A percentile compares a stretch with the other conserved stretches of the same genome.
phyloP scores from a whole-genome alignment of 805 yeast genomes.

The Candida peoriensis region DNA sequence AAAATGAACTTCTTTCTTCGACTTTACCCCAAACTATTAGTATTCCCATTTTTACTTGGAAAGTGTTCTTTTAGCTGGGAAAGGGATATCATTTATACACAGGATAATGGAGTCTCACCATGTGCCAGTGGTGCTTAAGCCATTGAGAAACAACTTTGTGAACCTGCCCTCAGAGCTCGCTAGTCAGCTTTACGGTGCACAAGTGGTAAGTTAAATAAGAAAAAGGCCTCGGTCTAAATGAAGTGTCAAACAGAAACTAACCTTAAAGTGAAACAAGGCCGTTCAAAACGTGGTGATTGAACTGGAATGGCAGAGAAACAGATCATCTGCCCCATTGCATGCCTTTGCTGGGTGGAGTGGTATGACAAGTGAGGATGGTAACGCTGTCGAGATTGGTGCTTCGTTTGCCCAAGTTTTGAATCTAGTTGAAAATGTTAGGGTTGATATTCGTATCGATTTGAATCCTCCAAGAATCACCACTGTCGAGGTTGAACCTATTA shows the following conservation, averaged over 20 bases:
- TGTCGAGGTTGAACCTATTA: conserved; percentile 72
- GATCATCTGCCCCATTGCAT: conserved; percentile 18
- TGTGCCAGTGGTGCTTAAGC: conserved; percentile 27
- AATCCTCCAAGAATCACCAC: conserved; percentile 49
- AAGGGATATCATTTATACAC: too few relatives aligned
- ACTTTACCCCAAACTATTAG: too few relatives aligned
- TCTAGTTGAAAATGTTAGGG: conserved; percentile 36
- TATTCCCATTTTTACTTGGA: too few relatives aligned
- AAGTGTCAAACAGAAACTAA: conserved; percentile 11
- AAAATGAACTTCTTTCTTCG: too few relatives aligned
- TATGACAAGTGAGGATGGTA: conserved; percentile 31
- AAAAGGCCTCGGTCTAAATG: not conserved
- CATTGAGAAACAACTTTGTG: conserved; percentile 44
- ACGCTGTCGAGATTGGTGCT: conserved; percentile 59
- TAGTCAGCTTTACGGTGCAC: conserved; percentile 42
- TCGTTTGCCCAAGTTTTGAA: conserved; percentile 50
- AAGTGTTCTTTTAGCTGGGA: too few relatives aligned
- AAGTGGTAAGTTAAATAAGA: conserved; percentile 37
- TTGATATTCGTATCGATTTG: conserved; percentile 42
- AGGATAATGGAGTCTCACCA: conserved; percentile 10
- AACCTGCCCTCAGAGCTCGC: conserved; percentile 49
- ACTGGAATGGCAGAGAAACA: conserved; percentile 27
- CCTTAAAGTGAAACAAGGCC: conserved; percentile 19
- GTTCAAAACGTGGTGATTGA: conserved; percentile 56
- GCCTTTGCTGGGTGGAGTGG: conserved; percentile 69